phyloP scores from a whole-genome alignment of 768 basidiomycete species.

The Leucocoprinus birnbaumii region DNA sequence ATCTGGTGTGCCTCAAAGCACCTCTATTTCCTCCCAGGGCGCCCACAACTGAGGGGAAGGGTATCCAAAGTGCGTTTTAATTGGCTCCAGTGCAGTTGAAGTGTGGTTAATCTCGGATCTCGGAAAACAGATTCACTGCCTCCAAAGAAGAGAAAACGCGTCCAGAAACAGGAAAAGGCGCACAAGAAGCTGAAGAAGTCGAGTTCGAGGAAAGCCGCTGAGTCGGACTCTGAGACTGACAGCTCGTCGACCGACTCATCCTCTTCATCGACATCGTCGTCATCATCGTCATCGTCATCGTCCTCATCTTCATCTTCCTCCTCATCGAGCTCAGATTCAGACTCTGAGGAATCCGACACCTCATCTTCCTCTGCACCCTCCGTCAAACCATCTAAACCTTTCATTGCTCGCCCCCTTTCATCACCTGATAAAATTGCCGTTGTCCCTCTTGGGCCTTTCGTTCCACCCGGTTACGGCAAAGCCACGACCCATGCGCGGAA shows the following conservation, averaged over 20 bases:
- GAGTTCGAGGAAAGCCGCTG: background rate
- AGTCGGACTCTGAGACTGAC: slow-evolving; percentile 16
- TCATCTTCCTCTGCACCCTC: slow-evolving; percentile 20
- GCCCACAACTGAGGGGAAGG: slow-evolving; percentile 8
- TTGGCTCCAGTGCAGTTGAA: background rate
- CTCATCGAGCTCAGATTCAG: background rate
- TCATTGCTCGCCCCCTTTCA: background rate
- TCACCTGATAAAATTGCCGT: background rate
- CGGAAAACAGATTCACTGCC: background rate
- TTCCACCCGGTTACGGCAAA: slow-evolving; percentile 64
- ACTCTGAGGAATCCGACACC: slow-evolving; percentile 14
- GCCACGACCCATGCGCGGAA: slow-evolving; percentile 55
- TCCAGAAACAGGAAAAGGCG: background rate
- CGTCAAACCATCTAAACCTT: background rate
- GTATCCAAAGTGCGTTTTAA: background rate
- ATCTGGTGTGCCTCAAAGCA: slow-evolving; percentile 38
- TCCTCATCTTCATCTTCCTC: slow-evolving; percentile 18
- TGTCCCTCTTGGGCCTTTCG: slow-evolving; percentile 13
- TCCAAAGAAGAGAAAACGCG: slow-evolving; percentile 10
- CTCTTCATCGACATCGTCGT: slow-evolving; percentile 22
- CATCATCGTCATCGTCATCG: slow-evolving; percentile 19
- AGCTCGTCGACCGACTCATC: slow-evolving; percentile 23
- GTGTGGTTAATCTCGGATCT: background rate
- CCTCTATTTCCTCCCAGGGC: background rate
- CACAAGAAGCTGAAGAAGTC: slow-evolving; percentile 8